phyloP scores from a whole-genome alignment of 1,139 yeast species.

The Yamadazyma oceani region DNA sequence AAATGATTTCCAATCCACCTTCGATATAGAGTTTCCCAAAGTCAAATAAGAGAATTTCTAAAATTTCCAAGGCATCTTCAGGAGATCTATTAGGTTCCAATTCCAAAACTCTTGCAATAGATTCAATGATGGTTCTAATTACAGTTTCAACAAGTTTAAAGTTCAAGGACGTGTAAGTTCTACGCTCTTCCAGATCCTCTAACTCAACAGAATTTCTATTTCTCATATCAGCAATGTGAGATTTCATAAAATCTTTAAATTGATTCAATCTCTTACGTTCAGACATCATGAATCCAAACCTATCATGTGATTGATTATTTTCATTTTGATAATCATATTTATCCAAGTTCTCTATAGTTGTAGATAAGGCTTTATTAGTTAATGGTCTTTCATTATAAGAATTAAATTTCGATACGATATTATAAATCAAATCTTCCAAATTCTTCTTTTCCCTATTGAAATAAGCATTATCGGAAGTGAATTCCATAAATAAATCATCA shows the following conservation, averaged over 20 bases:
- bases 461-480: conserved; percentile 65
- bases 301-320: conserved; percentile 21
- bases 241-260: conserved; percentile 41
- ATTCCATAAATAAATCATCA: conserved; percentile 72
- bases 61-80: conserved; percentile 62
- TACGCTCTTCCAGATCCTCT: conserved; percentile 23
- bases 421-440: conserved; percentile 60
- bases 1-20: conserved; percentile 71
- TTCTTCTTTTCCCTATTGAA: conserved; percentile 73
- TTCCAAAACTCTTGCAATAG: conserved; percentile 77
- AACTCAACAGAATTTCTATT: conserved; percentile 24
- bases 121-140: conserved; percentile 73
- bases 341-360: conserved; percentile 41
- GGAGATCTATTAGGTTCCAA: conserved; percentile 64
- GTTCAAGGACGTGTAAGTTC: conserved; percentile 34
- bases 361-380: conserved; percentile 44
- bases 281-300: conserved; percentile 34
- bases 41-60: conserved; percentile 67
- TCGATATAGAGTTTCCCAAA: conserved; percentile 76
- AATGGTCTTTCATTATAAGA: conserved; percentile 51
- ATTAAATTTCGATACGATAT: conserved; percentile 52
- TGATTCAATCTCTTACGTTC: conserved; percentile 44
- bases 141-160: conserved; percentile 59
- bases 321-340: conserved; percentile 25
- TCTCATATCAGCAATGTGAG: conserved; percentile 30